Evolutionary conservation across 169 alveolate species (phyloP), one percentile per base, ranked within the genome.

Genomic region (Blepharisma undulans): DNA sequence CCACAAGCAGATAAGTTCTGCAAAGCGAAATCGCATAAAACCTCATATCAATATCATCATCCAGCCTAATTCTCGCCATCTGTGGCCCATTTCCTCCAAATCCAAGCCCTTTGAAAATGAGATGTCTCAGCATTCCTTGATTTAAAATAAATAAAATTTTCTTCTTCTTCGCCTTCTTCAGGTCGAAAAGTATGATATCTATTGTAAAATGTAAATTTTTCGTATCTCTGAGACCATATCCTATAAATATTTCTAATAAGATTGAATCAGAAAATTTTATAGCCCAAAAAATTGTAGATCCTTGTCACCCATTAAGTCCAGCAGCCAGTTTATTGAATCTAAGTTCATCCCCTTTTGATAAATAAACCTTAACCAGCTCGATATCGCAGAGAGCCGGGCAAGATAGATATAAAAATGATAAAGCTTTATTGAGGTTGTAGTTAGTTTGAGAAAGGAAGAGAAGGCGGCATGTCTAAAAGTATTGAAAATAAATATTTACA

Each of bases 101-200:
- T 4, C 91, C 91, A 19, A 86, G 66, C 8, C 91, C 91, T n/a
- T 60, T 30, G 91, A 32, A 71, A 86, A 0, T 61, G n/a, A 30
- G 80, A 1, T 7, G 66, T 29, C 29, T 25, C 29, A 8, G 32
- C 60, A 22, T 34, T 32, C 72, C 36, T 86, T 36, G 91, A 86
- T 21, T 86, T 86, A 21, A 86, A 86, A 72, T 86, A 86, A 71
- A 86, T 34, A 48, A 66, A 86, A 19, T 86, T 86, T 48, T 71
- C 80, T 0, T 27, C 32, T 27, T 22, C 36, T 25, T 27, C 66
- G 6, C 84, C 66, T n/a, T 34, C 27, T 72, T 22, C 27, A 60
- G 84, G 36, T 48, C 72, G 19, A 34, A 86, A 86, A 6, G 91
- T 72, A 14, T 66, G 25, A 48, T 61, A 86, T 6, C 84, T 66